phyloP scores from a whole-genome alignment of 2,329 filamentous ascomycete species.

The Arthroderma sp. region DNA sequence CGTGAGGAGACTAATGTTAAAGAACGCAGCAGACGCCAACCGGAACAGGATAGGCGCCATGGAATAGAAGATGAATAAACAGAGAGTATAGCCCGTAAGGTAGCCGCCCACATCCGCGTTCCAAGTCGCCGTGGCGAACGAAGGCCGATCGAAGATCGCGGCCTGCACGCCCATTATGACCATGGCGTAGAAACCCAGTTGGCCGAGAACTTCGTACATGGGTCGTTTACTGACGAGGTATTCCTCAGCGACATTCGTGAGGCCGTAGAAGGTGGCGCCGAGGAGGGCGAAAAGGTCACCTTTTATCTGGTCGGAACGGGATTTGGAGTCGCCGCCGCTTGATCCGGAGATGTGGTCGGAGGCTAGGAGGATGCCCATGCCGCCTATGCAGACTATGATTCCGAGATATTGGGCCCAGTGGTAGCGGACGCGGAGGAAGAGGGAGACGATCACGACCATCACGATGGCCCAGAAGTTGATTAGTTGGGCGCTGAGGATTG shows the following conservation, averaged over 20 bases:
- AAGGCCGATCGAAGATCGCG: constrained; percentile 74
- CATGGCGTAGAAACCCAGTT: constrained; percentile 76
- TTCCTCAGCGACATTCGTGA: constrained; percentile 85
- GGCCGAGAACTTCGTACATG: constrained; percentile 84
- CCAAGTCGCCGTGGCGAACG: constrained; percentile 55
- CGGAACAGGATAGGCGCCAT: constrained; percentile 78
- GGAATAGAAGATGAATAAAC: constrained; percentile 73
- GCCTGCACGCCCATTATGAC: constrained; percentile 86
- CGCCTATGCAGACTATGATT: constrained; percentile 81
- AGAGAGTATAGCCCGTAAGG: constrained; percentile 77
- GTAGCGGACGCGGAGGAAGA: constrained; percentile 76
- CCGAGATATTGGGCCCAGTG: constrained; percentile 71
- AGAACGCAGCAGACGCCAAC: constrained; percentile 82
- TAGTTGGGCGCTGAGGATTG: constrained; percentile 80
- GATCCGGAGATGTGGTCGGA: constrained; percentile 70
- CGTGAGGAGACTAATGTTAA: constrained; percentile 88
- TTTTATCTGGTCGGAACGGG: constrained; percentile 58
- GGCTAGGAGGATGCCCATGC: constrained; percentile 74
- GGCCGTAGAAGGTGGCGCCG: constrained; percentile 80
- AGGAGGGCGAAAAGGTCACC: constrained; percentile 86
- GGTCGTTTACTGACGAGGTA: constrained; percentile 80
- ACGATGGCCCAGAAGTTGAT: constrained; percentile 99
- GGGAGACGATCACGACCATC: constrained; percentile 74
- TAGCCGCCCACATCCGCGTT: constrained; percentile 61
- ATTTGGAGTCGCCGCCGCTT: constrained; percentile 40